Base-by-base conservation (phyloP, 176 grass and related monocot species). In the Zoysia pacifica region DNA sequence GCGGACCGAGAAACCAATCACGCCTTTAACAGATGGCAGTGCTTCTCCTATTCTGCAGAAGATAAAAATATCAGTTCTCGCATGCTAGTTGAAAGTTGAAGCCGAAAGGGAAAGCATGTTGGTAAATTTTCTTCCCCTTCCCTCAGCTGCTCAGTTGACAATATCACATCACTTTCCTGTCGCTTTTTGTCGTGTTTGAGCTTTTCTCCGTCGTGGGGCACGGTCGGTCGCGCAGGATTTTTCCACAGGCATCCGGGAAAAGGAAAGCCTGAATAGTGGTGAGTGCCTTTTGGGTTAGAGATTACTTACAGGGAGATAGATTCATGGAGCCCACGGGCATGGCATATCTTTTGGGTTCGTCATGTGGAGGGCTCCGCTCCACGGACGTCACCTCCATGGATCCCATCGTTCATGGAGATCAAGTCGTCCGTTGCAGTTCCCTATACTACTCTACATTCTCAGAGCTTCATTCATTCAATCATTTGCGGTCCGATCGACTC, bases 351-450 rank as follows among this genome's bases (percentile, higher is more conserved):
- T 51, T 73, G 62, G 7, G 14, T 12, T 61, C 36, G 48, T 47
- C 43, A 54, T 82, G 43, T 60, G 59, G 48, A 64, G 50, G 38
- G 48, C 59, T 74, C 70, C 58, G 48, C 59, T 74, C 70, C 58
- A 73, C 44, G 43, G 19, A 16, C 39, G 58, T 48, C 58, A 75
- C 18, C 45, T 76, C 74, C 6, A 51, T 65, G 48, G 37, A 14
- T 53, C 48, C 75, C 62, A 53, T 20, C 75, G 11, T 20, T 47
- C 46, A 52, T 49, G 45, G 13, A 65, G 64, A 73, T 53, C 44
- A 64, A 53, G 64, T 65, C 81, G 39, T 67, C 48, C 71, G 13
- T 52, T 43, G 48, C 59, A 28, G 39, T 35, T 43, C 5, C 38
- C 7, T 73, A 11, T 12, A 36, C 37, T 28, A 28, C 28, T 28